These are phyloP conservation scores for Globisporangium splendens DNA, from an alignment of 352 stramenopile species.

Conservation along the genomic window DNA sequence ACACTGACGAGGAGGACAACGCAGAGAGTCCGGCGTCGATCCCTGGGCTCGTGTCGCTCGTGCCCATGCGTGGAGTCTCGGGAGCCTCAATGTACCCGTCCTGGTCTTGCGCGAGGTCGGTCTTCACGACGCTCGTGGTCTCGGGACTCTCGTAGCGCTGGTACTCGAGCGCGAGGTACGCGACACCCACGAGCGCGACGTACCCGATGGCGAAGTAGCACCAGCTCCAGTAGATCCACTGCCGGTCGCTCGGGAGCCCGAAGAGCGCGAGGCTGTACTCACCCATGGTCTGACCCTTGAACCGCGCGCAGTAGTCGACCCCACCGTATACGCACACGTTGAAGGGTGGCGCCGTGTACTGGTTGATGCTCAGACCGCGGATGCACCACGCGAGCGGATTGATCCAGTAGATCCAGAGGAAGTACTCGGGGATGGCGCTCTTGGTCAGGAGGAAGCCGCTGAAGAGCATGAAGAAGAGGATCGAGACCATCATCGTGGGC, in stretches of 20 bases:
- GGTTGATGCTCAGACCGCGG: conserved; percentile 57
- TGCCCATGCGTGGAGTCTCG: conserved; percentile 8
- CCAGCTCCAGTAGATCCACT: conserved; percentile 61
- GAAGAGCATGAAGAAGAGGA: conserved; percentile 70
- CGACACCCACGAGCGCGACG: conserved; percentile 34
- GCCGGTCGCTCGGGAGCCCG: conserved; percentile 35
- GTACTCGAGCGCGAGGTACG: conserved; percentile 45
- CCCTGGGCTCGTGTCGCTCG: conserved; percentile 4
- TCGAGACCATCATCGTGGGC: conserved; percentile 49
- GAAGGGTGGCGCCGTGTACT: conserved; percentile 47
- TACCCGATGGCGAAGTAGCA: conserved; percentile 48
- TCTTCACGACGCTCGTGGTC: conserved; percentile 37
- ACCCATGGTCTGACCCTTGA: conserved; percentile 26
- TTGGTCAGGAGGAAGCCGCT: conserved; percentile 62
- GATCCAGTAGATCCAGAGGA: conserved; percentile 81
- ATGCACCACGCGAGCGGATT: conserved; percentile 69
- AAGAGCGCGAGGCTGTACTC: conserved; percentile 51
- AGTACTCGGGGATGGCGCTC: conserved; percentile 54
- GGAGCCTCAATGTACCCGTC: conserved; percentile 7
- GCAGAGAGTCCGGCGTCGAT: neutral
- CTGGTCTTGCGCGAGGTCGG: conserved; percentile 21
- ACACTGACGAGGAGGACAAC: neutral
- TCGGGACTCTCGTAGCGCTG: conserved; percentile 47
- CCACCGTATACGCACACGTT: conserved; percentile 38
- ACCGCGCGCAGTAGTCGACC: conserved; percentile 51